These are phyloP conservation scores for Borealophlyctis nickersoniae DNA, from an alignment of 192 early-diverging fungal species.

Conservation along the genomic window DNA sequence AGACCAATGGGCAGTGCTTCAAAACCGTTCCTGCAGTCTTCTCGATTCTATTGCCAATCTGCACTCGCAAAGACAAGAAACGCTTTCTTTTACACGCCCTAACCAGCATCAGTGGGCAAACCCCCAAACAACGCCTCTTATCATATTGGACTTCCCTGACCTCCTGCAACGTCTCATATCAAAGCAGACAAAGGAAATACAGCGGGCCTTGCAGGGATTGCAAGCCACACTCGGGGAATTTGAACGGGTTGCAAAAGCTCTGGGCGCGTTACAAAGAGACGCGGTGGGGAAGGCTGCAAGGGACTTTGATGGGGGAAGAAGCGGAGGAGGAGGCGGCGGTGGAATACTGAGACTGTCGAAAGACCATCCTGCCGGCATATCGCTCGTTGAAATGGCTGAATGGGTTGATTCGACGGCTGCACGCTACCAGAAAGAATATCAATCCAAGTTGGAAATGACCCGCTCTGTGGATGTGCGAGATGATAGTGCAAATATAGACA, in stretches of 20 bases:
- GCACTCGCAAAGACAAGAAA: conserved; percentile 15
- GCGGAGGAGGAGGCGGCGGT: too few species aligned
- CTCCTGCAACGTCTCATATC: conserved; percentile 4
- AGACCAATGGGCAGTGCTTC: not conserved
- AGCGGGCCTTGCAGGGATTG: conserved; percentile 1
- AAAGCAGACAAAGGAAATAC: conserved; percentile 14
- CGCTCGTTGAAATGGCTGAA: conserved; percentile 2
- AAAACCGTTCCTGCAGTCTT: conserved; percentile 7
- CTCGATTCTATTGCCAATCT: conserved; percentile 19
- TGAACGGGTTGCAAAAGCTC: not conserved
- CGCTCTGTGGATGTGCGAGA: conserved; percentile 1
- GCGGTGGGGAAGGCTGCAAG: not conserved
- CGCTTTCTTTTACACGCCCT: not conserved
- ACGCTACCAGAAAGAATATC: not conserved
- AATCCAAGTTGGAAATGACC: conserved; percentile 11
- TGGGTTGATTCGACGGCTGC: conserved; percentile 10
- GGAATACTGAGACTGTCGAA: too few species aligned
- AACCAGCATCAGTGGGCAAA: conserved; percentile 1
- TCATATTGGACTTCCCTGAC: conserved; percentile 21
- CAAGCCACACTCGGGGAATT: conserved; percentile 2
- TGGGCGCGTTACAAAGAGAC: not conserved
- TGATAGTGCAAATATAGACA: conserved; percentile 4
- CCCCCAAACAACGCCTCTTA: conserved; percentile 12
- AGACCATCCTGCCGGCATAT: not conserved
- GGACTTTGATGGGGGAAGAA: too few species aligned